Evolutionary conservation across 371 early-diverging fungal genomes (phyloP).

Genomic region (Mortierella sp.): DNA sequence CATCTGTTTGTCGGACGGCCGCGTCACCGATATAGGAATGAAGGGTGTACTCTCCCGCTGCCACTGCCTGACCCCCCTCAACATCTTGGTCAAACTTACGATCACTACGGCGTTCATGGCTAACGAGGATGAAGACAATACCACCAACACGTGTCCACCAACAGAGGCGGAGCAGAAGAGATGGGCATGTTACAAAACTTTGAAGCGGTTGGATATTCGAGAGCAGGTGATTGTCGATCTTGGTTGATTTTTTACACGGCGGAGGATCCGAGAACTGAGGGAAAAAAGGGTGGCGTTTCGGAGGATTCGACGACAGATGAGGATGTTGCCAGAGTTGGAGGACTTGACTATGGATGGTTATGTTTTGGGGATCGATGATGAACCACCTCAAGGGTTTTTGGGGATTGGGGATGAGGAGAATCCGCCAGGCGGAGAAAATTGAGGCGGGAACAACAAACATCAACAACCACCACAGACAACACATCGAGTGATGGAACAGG

Average conservation of each 20-base stretch:
- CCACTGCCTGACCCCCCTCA: neutral
- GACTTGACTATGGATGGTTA: constrained; percentile 1
- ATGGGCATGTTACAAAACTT: neutral
- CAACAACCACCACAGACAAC: neutral
- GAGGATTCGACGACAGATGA: neutral
- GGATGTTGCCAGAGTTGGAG: neutral
- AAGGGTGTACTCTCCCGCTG: neutral
- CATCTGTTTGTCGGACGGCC: neutral
- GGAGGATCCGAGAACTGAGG: neutral
- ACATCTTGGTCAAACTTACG: neutral
- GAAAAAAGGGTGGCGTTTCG: neutral
- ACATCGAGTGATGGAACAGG: neutral
- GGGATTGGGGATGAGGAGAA: neutral
- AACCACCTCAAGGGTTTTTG: neutral
- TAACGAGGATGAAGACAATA: neutral
- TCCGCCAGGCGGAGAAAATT: neutral
- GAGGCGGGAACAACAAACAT: neutral
- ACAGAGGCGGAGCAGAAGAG: neutral
- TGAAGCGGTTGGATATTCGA: neutral
- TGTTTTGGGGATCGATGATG: neutral
- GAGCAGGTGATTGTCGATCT: neutral
- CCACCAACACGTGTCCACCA: no score
- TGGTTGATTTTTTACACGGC: neutral
- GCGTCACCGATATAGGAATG: neutral
- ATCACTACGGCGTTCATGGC: neutral